These are phyloP conservation scores for Scheffersomyces stipitis DNA, from an alignment of 805 yeast species.

Conservation along the genomic window DNA sequence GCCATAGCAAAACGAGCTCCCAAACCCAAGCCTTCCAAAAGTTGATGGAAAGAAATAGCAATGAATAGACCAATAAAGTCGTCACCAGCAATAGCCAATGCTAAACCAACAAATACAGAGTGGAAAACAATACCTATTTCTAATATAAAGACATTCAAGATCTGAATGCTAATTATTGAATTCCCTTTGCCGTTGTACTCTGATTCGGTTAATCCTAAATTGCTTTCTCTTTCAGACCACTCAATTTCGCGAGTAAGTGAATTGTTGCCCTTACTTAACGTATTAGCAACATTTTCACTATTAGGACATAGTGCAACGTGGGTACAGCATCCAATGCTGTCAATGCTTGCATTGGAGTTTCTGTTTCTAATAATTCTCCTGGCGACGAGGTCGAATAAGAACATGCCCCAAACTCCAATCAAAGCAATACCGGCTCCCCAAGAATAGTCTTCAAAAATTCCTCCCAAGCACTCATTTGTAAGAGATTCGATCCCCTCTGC, in stretches of 20 bases:
- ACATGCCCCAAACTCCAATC: constrained; percentile 29
- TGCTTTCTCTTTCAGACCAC: neutral
- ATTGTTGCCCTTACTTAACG: neutral
- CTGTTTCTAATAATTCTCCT: constrained; percentile 12
- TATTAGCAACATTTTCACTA: neutral
- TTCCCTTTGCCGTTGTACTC: too few species aligned
- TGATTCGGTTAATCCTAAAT: neutral
- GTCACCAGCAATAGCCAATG: constrained; percentile 31
- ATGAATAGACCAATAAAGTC: constrained; percentile 27
- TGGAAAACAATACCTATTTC: constrained; percentile 36
- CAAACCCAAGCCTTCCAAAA: constrained; percentile 33
- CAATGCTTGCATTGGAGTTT: neutral
- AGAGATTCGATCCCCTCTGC: constrained; percentile 29
- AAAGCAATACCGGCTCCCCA: constrained; percentile 34
- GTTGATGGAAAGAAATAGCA: constrained; percentile 31
- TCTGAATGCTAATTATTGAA: too few species aligned
- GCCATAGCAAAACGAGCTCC: constrained; percentile 31
- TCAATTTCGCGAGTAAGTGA: too few species aligned
- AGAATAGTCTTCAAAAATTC: constrained; percentile 24
- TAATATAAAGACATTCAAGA: constrained; percentile 48
- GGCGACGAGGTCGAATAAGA: constrained; percentile 28
- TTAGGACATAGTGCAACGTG: too few species aligned
- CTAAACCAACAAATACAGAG: constrained; percentile 32
- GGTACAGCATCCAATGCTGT: neutral
- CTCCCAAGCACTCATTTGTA: constrained; percentile 28